phyloP scores from a whole-genome alignment of 148 eudicot species.

The Agrostemma githago region DNA sequence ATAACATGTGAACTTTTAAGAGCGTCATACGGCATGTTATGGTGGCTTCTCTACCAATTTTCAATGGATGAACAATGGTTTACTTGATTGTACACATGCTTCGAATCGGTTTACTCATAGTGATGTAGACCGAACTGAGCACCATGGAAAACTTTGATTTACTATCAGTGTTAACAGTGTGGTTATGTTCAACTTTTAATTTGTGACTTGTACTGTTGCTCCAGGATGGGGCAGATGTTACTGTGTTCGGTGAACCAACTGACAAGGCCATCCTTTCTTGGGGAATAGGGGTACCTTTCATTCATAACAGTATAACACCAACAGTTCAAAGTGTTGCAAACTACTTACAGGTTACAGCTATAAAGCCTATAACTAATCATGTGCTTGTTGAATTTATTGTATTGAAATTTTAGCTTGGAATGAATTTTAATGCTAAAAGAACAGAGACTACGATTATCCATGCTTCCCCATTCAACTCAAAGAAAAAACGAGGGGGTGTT shows the following conservation, averaged over 20 bases:
- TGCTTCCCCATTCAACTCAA: conserved; percentile 94
- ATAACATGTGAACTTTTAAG: no score
- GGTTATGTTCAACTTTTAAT: not conserved
- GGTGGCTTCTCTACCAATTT: no score
- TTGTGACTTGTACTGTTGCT: not conserved
- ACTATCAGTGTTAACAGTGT: not conserved
- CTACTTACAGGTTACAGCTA: not conserved
- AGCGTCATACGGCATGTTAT: no score
- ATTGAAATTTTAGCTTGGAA: conserved; percentile 57
- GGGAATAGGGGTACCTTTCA: conserved; percentile 32
- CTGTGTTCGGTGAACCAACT: conserved; percentile 7
- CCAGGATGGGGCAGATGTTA: conserved; percentile 2
- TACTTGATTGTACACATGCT: not conserved
- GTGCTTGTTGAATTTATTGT: conserved; percentile 12
- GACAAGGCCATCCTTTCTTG: conserved; percentile 12
- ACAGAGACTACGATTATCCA: conserved; percentile 59
- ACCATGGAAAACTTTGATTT: not conserved
- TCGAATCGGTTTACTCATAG: no score
- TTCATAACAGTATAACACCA: not conserved
- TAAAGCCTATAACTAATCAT: not conserved
- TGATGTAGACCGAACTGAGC: not conserved
- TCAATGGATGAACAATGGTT: not conserved
- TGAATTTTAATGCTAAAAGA: conserved; percentile 69
- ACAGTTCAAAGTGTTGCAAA: not conserved
- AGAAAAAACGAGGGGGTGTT: conserved; percentile 92